These are phyloP conservation scores for Voacanga thouarsii DNA, from an alignment of 257 asterid genomes.

Conservation along the genomic window DNA sequence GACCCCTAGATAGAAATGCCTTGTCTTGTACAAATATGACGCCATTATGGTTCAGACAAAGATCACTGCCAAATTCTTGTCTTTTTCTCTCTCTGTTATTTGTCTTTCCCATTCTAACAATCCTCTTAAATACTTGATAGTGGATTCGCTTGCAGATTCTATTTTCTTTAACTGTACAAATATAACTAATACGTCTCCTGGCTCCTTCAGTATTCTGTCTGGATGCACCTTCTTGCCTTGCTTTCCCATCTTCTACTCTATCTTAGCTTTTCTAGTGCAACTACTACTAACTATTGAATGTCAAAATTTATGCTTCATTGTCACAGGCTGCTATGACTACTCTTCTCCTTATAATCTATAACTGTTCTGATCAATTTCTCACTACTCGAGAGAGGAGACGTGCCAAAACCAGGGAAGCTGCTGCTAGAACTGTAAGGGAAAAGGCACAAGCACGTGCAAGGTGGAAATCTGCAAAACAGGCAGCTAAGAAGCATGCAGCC, in stretches of 20 bases:
- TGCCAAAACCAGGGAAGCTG: conserved; percentile 90
- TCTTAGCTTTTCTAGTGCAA: conserved; percentile 2
- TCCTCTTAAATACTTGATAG: neutral
- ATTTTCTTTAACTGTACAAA: neutral
- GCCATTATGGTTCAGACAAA: neutral
- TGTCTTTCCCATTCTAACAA: neutral
- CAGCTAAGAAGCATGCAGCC: conserved; percentile 70
- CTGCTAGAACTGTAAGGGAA: conserved; percentile 74
- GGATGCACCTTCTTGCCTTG: neutral
- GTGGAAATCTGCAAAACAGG: conserved; percentile 89
- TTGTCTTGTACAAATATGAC: neutral
- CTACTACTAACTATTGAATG: neutral
- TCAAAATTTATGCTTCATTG: conserved; percentile 3
- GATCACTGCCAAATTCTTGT: neutral
- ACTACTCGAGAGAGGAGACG: conserved; percentile 79
- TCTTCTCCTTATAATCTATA: conserved; percentile 72
- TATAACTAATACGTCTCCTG: neutral
- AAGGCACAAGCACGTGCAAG: conserved; percentile 73
- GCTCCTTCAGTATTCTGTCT: neutral
- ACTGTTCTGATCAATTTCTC: conserved; percentile 84
- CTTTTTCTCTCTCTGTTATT: neutral
- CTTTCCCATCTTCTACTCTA: conserved; percentile 1
- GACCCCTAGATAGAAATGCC: neutral
- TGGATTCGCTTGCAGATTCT: neutral
- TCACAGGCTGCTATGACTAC: conserved; percentile 81